phyloP scores from a whole-genome alignment of 2,329 filamentous ascomycete genomes.

The Epichloe hybrida region DNA sequence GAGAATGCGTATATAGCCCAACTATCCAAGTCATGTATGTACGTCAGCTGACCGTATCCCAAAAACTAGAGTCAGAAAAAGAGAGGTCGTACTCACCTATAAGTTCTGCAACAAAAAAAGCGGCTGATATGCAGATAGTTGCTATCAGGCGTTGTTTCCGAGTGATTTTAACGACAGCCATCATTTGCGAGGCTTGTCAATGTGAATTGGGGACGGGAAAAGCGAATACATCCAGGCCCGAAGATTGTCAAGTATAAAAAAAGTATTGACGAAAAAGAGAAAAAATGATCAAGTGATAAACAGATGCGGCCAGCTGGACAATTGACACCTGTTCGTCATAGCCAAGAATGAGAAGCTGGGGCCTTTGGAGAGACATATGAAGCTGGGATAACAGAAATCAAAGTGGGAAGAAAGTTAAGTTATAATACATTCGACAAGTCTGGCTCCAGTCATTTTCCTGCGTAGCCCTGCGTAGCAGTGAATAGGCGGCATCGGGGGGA shows the following conservation, averaged over 20 bases:
- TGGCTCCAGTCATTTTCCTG: neutral
- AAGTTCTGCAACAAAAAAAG: slow-evolving; percentile 42
- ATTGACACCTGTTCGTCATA: neutral
- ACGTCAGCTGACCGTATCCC: neutral
- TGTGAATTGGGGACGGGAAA: neutral
- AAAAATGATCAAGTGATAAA: neutral
- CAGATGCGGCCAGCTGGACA: neutral
- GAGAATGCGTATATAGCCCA: slow-evolving; percentile 55
- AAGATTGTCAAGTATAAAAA: neutral
- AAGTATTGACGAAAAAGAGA: neutral
- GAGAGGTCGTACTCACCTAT: slow-evolving; percentile 20
- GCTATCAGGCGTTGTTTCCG: slow-evolving; percentile 31
- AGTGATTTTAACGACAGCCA: slow-evolving; percentile 12
- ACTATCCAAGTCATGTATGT: slow-evolving; percentile 23
- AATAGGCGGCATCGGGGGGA: neutral
- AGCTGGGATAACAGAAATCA: no score
- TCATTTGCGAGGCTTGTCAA: slow-evolving; percentile 2
- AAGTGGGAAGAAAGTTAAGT: neutral
- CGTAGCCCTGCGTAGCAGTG: neutral
- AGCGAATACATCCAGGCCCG: neutral
- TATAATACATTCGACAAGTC: neutral
- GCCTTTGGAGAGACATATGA: neutral
- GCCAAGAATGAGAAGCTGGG: neutral
- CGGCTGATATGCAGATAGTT: slow-evolving; percentile 34
- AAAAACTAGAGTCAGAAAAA: neutral